phyloP scores from a whole-genome alignment of 169 alveolate species.

The Eimeria necatrix region DNA sequence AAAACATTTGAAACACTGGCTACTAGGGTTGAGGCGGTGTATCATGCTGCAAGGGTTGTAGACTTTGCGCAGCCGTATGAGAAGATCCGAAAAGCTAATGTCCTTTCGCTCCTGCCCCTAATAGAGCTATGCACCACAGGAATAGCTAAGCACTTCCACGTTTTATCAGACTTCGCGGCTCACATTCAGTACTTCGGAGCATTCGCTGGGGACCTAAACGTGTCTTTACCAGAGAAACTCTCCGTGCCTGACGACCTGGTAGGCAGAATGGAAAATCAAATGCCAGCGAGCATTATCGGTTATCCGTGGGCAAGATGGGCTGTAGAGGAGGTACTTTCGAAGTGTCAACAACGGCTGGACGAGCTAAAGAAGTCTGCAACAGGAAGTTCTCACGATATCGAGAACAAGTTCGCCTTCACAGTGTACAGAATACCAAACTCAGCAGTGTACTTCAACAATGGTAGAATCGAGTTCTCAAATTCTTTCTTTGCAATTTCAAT shows the following conservation, averaged over 20 bases:
- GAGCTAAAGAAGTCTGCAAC: background rate
- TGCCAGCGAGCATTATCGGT: slow-evolving; percentile 84
- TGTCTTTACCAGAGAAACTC: slow-evolving; percentile 53
- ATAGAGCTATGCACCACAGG: slow-evolving; percentile 82
- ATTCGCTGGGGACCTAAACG: slow-evolving; percentile 67
- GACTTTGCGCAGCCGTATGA: slow-evolving; percentile 81
- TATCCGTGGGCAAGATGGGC: slow-evolving; percentile 88
- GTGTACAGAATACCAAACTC: slow-evolving; percentile 85
- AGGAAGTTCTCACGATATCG: slow-evolving; percentile 20
- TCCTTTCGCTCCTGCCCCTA: slow-evolving; percentile 79
- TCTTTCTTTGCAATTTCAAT: slow-evolving; percentile 81
- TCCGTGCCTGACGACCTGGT: slow-evolving; percentile 68
- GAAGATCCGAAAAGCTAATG: slow-evolving; percentile 82
- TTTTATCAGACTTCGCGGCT: slow-evolving; percentile 84
- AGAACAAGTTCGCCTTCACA: slow-evolving; percentile 71
- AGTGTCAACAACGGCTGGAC: background rate
- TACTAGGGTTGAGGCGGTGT: slow-evolving; percentile 82
- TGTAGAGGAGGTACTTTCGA: slow-evolving; percentile 82
- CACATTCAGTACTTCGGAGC: slow-evolving; percentile 83
- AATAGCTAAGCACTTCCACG: slow-evolving; percentile 82
- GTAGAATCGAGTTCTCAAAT: slow-evolving; percentile 81
- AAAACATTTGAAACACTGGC: slow-evolving; percentile 72
- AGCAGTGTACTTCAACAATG: slow-evolving; percentile 82
- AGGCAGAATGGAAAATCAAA: slow-evolving; percentile 81
- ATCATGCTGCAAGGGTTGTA: slow-evolving; percentile 84